phyloP scores from a whole-genome alignment of 2,329 filamentous ascomycete genomes.

The Pseudogymnoascus sp. region DNA sequence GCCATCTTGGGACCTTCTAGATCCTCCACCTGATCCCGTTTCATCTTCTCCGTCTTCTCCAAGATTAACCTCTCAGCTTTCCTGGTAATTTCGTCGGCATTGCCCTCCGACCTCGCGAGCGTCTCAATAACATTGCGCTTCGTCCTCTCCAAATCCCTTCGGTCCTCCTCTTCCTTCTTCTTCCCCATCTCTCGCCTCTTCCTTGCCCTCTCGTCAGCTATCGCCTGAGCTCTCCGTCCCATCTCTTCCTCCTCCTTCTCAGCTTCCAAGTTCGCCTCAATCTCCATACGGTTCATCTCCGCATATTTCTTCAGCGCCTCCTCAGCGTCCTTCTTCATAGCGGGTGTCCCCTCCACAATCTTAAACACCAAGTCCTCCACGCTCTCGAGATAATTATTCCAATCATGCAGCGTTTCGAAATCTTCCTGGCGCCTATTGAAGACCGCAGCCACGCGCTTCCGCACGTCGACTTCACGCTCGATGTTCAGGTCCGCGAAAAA shows the following conservation, averaged over 20 bases:
- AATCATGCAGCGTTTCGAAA: slow-evolving; percentile 74
- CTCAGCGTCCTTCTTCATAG: slow-evolving; percentile 41
- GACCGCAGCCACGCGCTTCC: slow-evolving; percentile 65
- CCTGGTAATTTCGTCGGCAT: slow-evolving; percentile 49
- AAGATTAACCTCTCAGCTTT: slow-evolving; percentile 53
- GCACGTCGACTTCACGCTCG: slow-evolving; percentile 89
- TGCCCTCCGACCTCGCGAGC: slow-evolving; percentile 51
- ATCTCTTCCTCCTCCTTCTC: slow-evolving; percentile 48
- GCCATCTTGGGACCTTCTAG: slow-evolving; percentile 36
- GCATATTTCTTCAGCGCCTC: slow-evolving; percentile 58
- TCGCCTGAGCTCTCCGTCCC: slow-evolving; percentile 45
- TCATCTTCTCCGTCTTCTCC: slow-evolving; percentile 57
- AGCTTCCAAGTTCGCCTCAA: slow-evolving; percentile 49
- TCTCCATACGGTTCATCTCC: slow-evolving; percentile 59
- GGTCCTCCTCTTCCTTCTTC: slow-evolving; percentile 63
- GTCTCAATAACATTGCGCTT: slow-evolving; percentile 62
- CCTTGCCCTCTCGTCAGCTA: slow-evolving; percentile 58
- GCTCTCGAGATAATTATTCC: slow-evolving; percentile 90
- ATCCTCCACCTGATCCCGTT: slow-evolving; percentile 22
- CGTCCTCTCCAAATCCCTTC: slow-evolving; percentile 51
- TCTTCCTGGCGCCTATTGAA: slow-evolving; percentile 89
- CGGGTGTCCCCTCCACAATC: slow-evolving; percentile 61
- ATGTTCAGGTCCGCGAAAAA: slow-evolving; percentile 84
- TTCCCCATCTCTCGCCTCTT: slow-evolving; percentile 54
- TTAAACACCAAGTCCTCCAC: slow-evolving; percentile 89